Conservation (phyloP, 73 alveolate genomes). For the Paramecium sonneborni region DNA sequence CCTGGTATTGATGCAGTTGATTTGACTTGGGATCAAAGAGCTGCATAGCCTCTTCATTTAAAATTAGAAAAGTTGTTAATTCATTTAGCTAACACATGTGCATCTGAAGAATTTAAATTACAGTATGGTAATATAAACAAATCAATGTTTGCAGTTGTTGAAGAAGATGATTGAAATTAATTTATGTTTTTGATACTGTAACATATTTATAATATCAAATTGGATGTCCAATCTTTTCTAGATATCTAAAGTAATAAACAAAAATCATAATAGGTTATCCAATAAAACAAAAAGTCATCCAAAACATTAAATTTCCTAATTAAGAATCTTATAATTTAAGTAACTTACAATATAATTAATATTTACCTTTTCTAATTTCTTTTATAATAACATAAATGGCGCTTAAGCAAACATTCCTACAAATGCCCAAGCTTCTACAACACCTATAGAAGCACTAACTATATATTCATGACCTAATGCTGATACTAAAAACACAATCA, state of each 20-base stretch:
- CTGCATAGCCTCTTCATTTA: neutral
- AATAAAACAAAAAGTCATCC: slow-evolving; percentile 82
- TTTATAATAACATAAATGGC: slow-evolving; percentile 79
- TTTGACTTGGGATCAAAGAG: slow-evolving; percentile 43
- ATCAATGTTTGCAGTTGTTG: slow-evolving; percentile 21
- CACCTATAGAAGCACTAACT: slow-evolving; percentile 75
- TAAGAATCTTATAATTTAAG: slow-evolving; percentile 62
- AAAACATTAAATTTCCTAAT: slow-evolving; percentile 77
- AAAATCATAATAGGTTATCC: slow-evolving; percentile 85
- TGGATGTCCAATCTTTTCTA: slow-evolving; percentile 14
- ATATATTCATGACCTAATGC: slow-evolving; percentile 87
- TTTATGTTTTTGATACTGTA: neutral
- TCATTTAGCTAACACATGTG: slow-evolving; percentile 9
- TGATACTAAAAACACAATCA: slow-evolving; percentile 73
- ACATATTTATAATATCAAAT: neutral
- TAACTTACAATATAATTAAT: neutral
- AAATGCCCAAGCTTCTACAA: slow-evolving; percentile 76
- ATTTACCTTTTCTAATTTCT: slow-evolving; percentile 72
- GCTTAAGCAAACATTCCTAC: slow-evolving; percentile 77
- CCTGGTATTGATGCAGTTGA: slow-evolving; percentile 5
- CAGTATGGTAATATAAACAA: neutral
- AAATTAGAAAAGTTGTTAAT: slow-evolving; percentile 29
- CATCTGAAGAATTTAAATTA: slow-evolving; percentile 46
- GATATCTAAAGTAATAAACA: slow-evolving; percentile 68
- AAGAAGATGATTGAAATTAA: slow-evolving; percentile 40